Percentiles rank a stretch among this genome's conserved stretches.
These are phyloP conservation scores for Plasmopara muralis DNA, from an alignment of 352 stramenopile genomes.

Conservation along the genomic window DNA sequence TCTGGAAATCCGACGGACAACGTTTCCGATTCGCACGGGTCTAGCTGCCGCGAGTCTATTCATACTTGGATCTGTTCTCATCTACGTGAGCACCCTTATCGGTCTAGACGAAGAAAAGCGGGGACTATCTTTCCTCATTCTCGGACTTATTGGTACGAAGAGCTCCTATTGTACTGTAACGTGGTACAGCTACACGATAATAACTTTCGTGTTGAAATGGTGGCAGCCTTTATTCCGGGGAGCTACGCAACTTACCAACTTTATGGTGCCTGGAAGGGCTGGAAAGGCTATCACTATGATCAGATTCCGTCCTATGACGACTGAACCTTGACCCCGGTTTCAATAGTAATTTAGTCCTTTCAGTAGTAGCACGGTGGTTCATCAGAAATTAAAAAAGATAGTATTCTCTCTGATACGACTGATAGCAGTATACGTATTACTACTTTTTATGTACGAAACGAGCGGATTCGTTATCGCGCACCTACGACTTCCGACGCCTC, in stretches of 20 bases:
- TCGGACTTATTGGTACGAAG: slow-evolving; percentile 64
- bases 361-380: background rate
- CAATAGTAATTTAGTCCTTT: too few relatives aligned
- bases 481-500: too few relatives aligned
- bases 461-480: too few relatives aligned
- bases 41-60: slow-evolving; percentile 69
- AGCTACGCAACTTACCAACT: slow-evolving; percentile 75
- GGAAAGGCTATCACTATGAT: slow-evolving; percentile 80
- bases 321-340: slow-evolving; percentile 14
- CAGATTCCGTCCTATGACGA: slow-evolving; percentile 83
- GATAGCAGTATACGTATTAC: too few relatives aligned
- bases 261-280: slow-evolving; percentile 77
- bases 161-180: too few relatives aligned
- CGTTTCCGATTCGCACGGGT: slow-evolving; percentile 70
- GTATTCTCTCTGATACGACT: too few relatives aligned
- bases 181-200: too few relatives aligned
- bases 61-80: slow-evolving; percentile 56
- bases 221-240: slow-evolving; percentile 74
- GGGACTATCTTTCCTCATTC: slow-evolving; percentile 69
- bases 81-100: slow-evolving; percentile 70
- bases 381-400: background rate
- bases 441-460: too few relatives aligned
- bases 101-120: slow-evolving; percentile 67
- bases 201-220: too few relatives aligned
- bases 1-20: slow-evolving; percentile 36